Conservation (phyloP, 805 yeast species). For the Barnettozyma pratensis region DNA sequence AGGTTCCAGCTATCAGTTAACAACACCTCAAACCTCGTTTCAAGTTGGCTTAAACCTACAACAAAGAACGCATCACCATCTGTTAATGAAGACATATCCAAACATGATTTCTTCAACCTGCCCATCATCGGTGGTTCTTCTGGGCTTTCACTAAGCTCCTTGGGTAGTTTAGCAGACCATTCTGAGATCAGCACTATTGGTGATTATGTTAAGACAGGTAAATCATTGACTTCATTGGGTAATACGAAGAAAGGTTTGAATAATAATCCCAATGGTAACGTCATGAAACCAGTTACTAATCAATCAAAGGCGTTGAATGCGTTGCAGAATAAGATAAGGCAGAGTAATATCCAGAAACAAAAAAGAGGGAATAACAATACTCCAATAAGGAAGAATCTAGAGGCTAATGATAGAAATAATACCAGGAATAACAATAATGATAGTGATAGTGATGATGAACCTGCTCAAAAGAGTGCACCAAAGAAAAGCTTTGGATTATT, state of each 20-base stretch:
- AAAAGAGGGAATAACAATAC: neutral
- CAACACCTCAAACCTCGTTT: slow-evolving; percentile 14
- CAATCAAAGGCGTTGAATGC: slow-evolving; percentile 23
- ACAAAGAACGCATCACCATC: neutral
- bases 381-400: neutral
- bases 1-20: slow-evolving; percentile 19
- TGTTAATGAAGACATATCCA: slow-evolving; percentile 12
- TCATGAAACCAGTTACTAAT: slow-evolving; percentile 1
- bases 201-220: slow-evolving; percentile 23
- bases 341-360: slow-evolving; percentile 9
- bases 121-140: slow-evolving; percentile 22
- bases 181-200: slow-evolving; percentile 21
- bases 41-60: slow-evolving; percentile 19
- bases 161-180: neutral
- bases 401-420: neutral
- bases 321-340: slow-evolving; percentile 21
- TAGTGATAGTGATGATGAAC: slow-evolving; percentile 20
- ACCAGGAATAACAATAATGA: slow-evolving; percentile 3
- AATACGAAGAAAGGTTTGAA: slow-evolving; percentile 10
- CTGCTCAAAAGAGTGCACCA: slow-evolving; percentile 16
- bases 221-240: slow-evolving; percentile 14
- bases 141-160: slow-evolving; percentile 15
- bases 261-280: slow-evolving; percentile 1
- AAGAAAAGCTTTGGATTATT: slow-evolving; percentile 15
- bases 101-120: slow-evolving; percentile 18